These are phyloP conservation scores for Vicia sativa DNA, from an alignment of 306 rosid genomes.

Conservation along the genomic window DNA sequence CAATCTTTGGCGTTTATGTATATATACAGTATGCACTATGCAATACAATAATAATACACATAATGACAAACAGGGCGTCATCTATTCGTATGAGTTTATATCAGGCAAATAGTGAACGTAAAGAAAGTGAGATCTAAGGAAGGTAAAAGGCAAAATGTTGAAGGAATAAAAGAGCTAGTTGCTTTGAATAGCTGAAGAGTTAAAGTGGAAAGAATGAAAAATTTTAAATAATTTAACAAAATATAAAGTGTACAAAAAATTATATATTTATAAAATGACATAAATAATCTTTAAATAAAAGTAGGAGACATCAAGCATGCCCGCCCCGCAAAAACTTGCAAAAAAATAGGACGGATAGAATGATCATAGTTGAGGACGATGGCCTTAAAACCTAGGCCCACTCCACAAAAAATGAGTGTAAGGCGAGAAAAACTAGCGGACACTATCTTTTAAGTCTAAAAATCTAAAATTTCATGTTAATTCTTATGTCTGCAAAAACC, in stretches of 20 bases:
- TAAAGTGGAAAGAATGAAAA: neutral
- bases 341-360: too few relatives aligned
- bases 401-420: too few relatives aligned
- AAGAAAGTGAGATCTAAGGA: neutral
- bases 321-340: too few relatives aligned
- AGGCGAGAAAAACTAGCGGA: too few relatives aligned
- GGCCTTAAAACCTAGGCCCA: too few relatives aligned
- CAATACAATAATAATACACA: conserved; percentile 1
- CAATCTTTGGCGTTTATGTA: conserved; percentile 30
- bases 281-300: neutral
- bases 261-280: neutral
- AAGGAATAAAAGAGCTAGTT: neutral
- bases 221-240: too few relatives aligned
- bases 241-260: neutral
- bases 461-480: too few relatives aligned
- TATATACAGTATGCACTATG: too few relatives aligned
- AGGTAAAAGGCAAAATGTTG: neutral
- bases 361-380: too few relatives aligned
- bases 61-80: neutral
- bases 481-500: too few relatives aligned
- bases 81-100: conserved; percentile 17
- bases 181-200: neutral
- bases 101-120: neutral
- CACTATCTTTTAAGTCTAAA: too few relatives aligned
- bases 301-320: too few relatives aligned